Conservation (phyloP, 805 yeast genomes). For the Metschnikowia bowlesiae region DNA sequence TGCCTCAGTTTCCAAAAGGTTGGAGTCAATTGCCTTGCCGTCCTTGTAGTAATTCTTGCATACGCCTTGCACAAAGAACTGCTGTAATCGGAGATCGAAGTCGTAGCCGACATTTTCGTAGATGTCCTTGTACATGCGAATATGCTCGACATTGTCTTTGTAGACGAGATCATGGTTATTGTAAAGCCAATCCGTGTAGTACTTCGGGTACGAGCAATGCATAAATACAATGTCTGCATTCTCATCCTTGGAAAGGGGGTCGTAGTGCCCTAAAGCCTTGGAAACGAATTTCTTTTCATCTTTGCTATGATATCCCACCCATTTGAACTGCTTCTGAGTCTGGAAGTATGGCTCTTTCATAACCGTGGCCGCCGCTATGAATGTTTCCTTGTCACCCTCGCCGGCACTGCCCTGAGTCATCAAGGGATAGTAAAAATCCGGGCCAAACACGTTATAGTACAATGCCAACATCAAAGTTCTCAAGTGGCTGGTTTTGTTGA, state of each 20-base stretch:
- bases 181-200: constrained; percentile 23
- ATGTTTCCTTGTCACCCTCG: constrained; percentile 79
- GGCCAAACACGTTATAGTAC: constrained; percentile 65
- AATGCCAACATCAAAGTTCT: constrained; percentile 54
- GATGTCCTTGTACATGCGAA: constrained; percentile 36
- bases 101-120: constrained; percentile 39
- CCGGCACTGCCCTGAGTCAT: constrained; percentile 73
- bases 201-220: constrained; percentile 60
- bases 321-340: constrained; percentile 40
- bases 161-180: constrained; percentile 30
- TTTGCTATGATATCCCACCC: constrained; percentile 37
- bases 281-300: constrained; percentile 18
- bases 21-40: constrained; percentile 23
- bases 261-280: constrained; percentile 36
- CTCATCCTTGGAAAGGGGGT: constrained; percentile 27
- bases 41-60: constrained; percentile 33
- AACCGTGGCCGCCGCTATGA: constrained; percentile 61
- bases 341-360: constrained; percentile 50
- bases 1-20: constrained; percentile 17
- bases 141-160: constrained; percentile 27
- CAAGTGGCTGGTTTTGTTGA: constrained; percentile 57
- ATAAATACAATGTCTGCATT: constrained; percentile 36
- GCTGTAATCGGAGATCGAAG: constrained; percentile 38
- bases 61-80: constrained; percentile 35
- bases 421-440: constrained; percentile 60